Percentiles rank a stretch among this genome's conserved stretches.
phyloP scores from a whole-genome alignment of 768 basidiomycete genomes.

The Lentinula boryana region DNA sequence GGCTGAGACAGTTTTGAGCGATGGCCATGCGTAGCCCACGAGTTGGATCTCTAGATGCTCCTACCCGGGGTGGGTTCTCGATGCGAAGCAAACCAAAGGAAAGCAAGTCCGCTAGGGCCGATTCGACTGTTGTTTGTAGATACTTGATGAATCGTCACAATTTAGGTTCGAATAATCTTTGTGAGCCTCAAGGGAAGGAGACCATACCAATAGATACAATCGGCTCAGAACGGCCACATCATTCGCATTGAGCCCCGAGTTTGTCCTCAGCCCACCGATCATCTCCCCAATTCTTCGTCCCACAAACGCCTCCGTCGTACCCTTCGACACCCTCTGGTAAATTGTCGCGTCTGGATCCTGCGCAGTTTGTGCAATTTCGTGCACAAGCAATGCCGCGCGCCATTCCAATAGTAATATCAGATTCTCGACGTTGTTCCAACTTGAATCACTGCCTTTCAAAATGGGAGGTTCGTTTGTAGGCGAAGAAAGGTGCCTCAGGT shows the following conservation, averaged over 20 bases:
- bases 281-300: conserved; percentile 48
- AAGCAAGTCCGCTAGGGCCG: conserved; percentile 51
- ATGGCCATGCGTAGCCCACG: conserved; percentile 45
- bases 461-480: conserved; percentile 13
- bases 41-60: conserved; percentile 33
- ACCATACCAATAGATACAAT: conserved; percentile 40
- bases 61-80: neutral
- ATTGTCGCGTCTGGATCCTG: conserved; percentile 46
- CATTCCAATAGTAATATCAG: conserved; percentile 51
- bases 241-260: conserved; percentile 11
- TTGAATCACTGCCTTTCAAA: conserved; percentile 5
- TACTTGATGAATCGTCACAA: conserved; percentile 32
- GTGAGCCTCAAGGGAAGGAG: neutral
- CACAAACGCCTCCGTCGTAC: conserved; percentile 65
- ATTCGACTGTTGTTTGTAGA: conserved; percentile 52
- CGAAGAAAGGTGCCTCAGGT: conserved; percentile 47
- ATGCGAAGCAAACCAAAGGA: conserved; percentile 41
- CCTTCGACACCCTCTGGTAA: conserved; percentile 53
- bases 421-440: conserved; percentile 31
- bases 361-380: conserved; percentile 31
- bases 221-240: conserved; percentile 24
- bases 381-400: conserved; percentile 59
- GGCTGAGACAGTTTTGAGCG: conserved; percentile 36
- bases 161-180: neutral
- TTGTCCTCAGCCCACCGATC: conserved; percentile 24